Base-by-base conservation (phyloP, 305 asterid species). In the Fraxinus angustifolia region DNA sequence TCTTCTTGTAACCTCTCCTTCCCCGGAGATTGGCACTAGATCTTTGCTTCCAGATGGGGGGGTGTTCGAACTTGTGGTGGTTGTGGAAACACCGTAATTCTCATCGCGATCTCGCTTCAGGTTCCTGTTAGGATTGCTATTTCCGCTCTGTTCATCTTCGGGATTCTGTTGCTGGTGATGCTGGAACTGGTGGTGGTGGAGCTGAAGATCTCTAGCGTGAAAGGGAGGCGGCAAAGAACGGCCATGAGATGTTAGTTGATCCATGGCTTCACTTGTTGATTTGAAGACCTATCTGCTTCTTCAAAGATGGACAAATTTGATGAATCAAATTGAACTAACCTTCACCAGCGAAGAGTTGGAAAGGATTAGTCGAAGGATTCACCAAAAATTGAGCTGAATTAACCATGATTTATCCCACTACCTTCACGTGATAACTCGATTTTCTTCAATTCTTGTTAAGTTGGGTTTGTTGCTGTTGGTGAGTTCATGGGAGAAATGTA, bases 201-300 rank as follows among this genome's bases (percentile, higher is more conserved):
- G 90, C 85, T 90, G 93, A 14, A 91, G 88, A 79, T 91, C 94
- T 70, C 93, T 62, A 6, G 85, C 82, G 85, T 83, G 93, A 42
- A 91, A 91, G 36, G 93, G 92, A 76, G 93, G 95, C 35, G 95
- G 93, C 4, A 91, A 67, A 77, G 91, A 84, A 60, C 93, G 95
- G 79, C 92, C 92, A 26, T 88, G 92, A 67, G 92, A 88, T 42
- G 83, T 50, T 8, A 91, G 85, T 80, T 82, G 93, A 88, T 91
- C 95, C 95, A 91, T 91, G 1, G 6, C 42, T 40, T 79, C 33
- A 16, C 26, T 75, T 1, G 8, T 34, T n/a, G 73, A 6, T 19
- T 81, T 5, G 7, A 23, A 16, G 42, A 17, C 72, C n/a, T 65
- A 65, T 65, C 33, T 65, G 33, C 7, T 72, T 48, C 14, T 65